phyloP scores from a whole-genome alignment of 306 rosid species.

The Parietaria judaica region DNA sequence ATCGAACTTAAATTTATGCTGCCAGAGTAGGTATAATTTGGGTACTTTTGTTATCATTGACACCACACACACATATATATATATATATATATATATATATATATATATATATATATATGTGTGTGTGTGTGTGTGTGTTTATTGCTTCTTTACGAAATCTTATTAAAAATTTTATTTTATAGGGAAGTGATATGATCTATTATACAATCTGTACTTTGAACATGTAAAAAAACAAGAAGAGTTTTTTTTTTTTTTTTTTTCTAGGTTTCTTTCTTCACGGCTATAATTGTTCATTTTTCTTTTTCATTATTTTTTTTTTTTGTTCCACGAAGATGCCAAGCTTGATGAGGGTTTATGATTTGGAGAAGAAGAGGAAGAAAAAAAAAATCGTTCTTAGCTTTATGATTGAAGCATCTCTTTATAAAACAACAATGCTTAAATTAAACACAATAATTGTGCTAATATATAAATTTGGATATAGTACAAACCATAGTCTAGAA shows the following conservation, averaged over 20 bases:
- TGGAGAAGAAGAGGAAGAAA: not conserved
- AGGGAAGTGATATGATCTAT: constrained; percentile 23
- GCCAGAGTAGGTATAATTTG: no score
- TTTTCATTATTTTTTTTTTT: not conserved
- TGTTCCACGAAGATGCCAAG: constrained; percentile 35
- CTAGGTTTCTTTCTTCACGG: constrained; percentile 6
- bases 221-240: constrained; percentile 4
- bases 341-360: constrained; percentile 30
- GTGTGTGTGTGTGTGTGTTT: no score
- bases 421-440: not conserved
- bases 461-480: constrained; percentile 12
- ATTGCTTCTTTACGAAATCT: constrained; percentile 14
- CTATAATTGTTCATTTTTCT: constrained; percentile 16
- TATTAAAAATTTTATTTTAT: constrained; percentile 9
- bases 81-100: no score
- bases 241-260: not conserved
- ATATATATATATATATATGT: no score
- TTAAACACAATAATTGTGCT: constrained; percentile 6
- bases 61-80: no score
- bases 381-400: constrained; percentile 13
- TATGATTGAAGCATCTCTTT: constrained; percentile 49
- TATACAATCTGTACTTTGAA: constrained; percentile 14
- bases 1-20: no score
- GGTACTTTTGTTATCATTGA: no score
- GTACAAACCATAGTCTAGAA: constrained; percentile 14